These are phyloP conservation scores for Melocanna baccifera DNA, from an alignment of 176 grass and related monocot species.

Conservation along the genomic window DNA sequence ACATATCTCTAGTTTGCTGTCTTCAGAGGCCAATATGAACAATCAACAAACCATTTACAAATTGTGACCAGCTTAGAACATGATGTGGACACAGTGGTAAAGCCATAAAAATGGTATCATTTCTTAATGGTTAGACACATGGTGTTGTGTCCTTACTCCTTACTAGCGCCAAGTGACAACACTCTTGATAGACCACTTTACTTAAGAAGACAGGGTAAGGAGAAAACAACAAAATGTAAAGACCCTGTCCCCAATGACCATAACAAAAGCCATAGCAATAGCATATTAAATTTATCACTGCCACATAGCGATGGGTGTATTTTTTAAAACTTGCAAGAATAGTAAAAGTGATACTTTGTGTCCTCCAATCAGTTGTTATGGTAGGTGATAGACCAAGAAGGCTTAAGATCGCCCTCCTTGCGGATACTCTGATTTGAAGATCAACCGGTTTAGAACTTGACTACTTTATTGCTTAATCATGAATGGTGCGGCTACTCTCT, in stretches of 20 bases:
- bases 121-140: not conserved
- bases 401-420: too few species aligned
- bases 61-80: not conserved
- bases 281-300: not conserved
- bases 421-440: too few species aligned
- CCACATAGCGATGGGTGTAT: not conserved
- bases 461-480: too few species aligned
- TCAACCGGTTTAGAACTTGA: too few species aligned
- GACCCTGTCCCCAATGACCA: not conserved
- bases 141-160: not conserved
- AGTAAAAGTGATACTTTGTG: not conserved
- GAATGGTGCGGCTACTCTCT: too few species aligned
- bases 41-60: constrained; percentile 22
- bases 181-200: not conserved
- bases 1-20: too few species aligned
- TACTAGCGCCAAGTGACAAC: not conserved
- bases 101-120: not conserved
- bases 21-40: not conserved
- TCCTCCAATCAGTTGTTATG: too few species aligned
- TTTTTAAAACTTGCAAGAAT: too few species aligned
- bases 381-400: too few species aligned
- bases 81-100: not conserved
- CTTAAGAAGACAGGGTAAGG: not conserved
- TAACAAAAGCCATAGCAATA: not conserved
- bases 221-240: not conserved